A percentile compares a stretch with the other conserved stretches of the same genome.
phyloP scores from a whole-genome alignment of 495 filamentous ascomycete species.

The Talaromyces borbonicus region DNA sequence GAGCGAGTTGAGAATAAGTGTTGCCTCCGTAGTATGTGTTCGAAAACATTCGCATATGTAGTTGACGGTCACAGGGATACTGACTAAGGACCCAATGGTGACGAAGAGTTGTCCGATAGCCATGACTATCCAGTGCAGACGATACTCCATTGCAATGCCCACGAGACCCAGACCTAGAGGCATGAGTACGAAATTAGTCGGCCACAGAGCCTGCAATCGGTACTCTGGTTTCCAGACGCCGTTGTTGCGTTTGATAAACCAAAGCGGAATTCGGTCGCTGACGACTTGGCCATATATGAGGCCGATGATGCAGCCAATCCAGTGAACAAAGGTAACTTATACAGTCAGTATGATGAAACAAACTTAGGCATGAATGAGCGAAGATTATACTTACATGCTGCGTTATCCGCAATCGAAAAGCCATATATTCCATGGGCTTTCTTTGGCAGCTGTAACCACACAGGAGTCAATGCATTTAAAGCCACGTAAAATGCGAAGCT shows the following conservation, averaged over 20 bases:
- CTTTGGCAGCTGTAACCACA: slow-evolving; percentile 35
- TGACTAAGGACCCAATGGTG: slow-evolving; percentile 19
- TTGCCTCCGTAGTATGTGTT: slow-evolving; percentile 21
- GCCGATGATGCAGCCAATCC: slow-evolving; percentile 28
- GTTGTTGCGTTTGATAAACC: slow-evolving; percentile 19
- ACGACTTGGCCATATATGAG: slow-evolving; percentile 27
- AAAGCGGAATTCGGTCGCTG: slow-evolving; percentile 32
- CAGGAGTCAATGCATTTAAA: slow-evolving; percentile 20
- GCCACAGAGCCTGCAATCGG: slow-evolving; percentile 23
- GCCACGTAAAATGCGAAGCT: slow-evolving; percentile 25
- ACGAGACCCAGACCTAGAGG: slow-evolving; percentile 37
- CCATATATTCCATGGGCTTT: slow-evolving; percentile 39
- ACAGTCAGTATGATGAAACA: slow-evolving; percentile 22
- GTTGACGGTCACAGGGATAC: slow-evolving; percentile 28
- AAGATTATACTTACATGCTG: slow-evolving; percentile 14
- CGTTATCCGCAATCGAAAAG: slow-evolving; percentile 36
- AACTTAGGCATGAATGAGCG: slow-evolving; percentile 1
- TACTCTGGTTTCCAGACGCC: slow-evolving; percentile 38
- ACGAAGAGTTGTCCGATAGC: slow-evolving; percentile 30
- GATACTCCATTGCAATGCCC: slow-evolving; percentile 30
- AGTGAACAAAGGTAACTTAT: slow-evolving; percentile 8
- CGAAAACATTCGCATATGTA: slow-evolving; percentile 32
- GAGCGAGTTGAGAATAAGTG: slow-evolving; percentile 21
- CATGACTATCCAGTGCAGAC: slow-evolving; percentile 29
- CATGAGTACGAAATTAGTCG: slow-evolving; percentile 18